phyloP scores from a whole-genome alignment of 495 filamentous ascomycete species.

The Hypoxylon rickii region DNA sequence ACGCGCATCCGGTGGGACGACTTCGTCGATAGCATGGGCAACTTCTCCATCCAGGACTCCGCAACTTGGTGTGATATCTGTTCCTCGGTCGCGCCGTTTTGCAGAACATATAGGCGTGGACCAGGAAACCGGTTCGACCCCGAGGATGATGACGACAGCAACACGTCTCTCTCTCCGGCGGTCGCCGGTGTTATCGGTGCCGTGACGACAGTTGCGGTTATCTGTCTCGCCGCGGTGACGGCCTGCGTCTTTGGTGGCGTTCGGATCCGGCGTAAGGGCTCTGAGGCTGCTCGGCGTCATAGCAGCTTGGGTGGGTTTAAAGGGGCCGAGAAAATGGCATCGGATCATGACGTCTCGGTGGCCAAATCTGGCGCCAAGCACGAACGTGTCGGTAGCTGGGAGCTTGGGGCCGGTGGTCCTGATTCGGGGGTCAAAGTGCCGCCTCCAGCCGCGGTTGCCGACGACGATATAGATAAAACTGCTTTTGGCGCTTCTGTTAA shows the following conservation, averaged over 20 bases:
- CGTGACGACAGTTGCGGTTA: constrained; percentile 33
- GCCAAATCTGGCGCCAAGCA: constrained; percentile 38
- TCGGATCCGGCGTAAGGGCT: constrained; percentile 28
- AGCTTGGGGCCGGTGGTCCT: constrained; percentile 28
- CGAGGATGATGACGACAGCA: not conserved
- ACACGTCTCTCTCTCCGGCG: constrained; percentile 29
- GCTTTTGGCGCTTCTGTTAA: constrained; percentile 21
- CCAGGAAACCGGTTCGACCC: not conserved
- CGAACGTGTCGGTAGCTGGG: constrained; percentile 50
- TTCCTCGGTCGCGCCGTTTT: constrained; percentile 36
- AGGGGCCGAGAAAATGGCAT: constrained; percentile 44
- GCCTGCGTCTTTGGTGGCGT: constrained; percentile 38
- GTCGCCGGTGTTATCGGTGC: constrained; percentile 48
- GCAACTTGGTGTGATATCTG: constrained; percentile 42
- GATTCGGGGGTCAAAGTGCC: not conserved
- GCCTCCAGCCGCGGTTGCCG: constrained; percentile 1
- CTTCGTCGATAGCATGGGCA: constrained; percentile 33
- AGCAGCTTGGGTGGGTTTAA: constrained; percentile 44
- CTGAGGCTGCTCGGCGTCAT: constrained; percentile 4
- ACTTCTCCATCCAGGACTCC: constrained; percentile 29
- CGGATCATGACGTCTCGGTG: constrained; percentile 43
- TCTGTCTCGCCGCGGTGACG: constrained; percentile 21
- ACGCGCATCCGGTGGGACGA: constrained; percentile 32
- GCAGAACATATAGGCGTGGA: constrained; percentile 19
- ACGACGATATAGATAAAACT: not conserved